Base-by-base conservation (phyloP, 108 stramenopile genomes). In the Nitzschia putrida region DNA sequence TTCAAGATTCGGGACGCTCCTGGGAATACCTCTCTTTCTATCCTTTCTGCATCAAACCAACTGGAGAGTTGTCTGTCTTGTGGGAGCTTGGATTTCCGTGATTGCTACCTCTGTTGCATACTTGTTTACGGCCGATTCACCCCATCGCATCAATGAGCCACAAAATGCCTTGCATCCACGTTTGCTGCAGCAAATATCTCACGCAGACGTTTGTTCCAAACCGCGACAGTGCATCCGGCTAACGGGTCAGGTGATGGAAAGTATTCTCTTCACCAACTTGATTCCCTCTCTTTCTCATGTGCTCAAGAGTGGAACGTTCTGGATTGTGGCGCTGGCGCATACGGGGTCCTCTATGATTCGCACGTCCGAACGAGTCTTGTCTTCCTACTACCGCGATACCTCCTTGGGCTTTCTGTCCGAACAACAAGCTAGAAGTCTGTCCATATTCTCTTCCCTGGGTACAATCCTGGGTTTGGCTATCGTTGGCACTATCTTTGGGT, bases 321-420 rank as follows among this genome's bases (percentile, higher is more conserved):
- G 89, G 89, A 72, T 82, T 57, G 79, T 93, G 18, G 86, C 92
- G 11, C 64, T 88, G 39, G 92, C 89, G 6, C 92, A 93, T 66
- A 74, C 88, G 25, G 92, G 88, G 7, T 85, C 84, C 3, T 76
- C 80, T 11, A 84, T 88, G 79, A 86, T 88, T 7, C 82, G 85
- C 39, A 75, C 82, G 14, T 86, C 86, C 0, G 86, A 85, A 56
- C 81, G 88, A 8, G 74, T 93, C 24, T 64, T 93, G 13, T 85
- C 84, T 10, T 81, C 87, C 6, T 93, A 93, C 65, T 89, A 78
- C 58, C 66, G 70, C 37, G 88, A 90, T 38, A 93, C 92, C 41
- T 87, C 84, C 22, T 65, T 80, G 60, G 84, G 80, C 8, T 72
- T 74, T 21, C 55, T 88, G 8, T 74, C 88, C 7, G 78, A 88